A percentile compares a stretch with the other conserved stretches of the same genome.
Conservation (phyloP, 2,329 filamentous ascomycete genomes). For the Neonectria neomacrospora region DNA sequence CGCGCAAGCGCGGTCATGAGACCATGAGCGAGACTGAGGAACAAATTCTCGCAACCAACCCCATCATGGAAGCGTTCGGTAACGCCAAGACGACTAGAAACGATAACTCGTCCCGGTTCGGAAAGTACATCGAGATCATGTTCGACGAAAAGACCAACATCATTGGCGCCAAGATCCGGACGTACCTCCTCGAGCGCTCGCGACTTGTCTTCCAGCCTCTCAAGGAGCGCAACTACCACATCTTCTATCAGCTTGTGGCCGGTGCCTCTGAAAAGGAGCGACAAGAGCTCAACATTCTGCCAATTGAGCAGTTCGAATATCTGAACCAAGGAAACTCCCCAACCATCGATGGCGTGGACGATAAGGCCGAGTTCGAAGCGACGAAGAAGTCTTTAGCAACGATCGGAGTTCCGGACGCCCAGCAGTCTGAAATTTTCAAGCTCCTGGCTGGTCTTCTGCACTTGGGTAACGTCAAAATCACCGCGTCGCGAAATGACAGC, state of each 20-base stretch:
- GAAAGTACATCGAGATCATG: conserved; percentile 99
- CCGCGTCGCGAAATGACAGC: conserved; percentile 88
- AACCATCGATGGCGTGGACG: conserved; percentile 92
- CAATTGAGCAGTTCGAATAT: conserved; percentile 93
- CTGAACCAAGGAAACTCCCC: conserved; percentile 94
- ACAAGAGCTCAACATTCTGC: conserved; percentile 80
- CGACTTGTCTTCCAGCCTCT: conserved; percentile 96
- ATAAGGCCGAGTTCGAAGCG: conserved; percentile 91
- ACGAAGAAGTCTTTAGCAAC: conserved; percentile 87
- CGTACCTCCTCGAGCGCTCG: conserved; percentile 93
- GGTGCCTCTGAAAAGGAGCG: conserved; percentile 88
- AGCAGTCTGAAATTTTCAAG: conserved; percentile 88
- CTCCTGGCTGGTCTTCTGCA: conserved; percentile 91
- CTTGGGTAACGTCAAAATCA: conserved; percentile 96
- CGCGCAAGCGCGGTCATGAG: conserved; percentile 79
- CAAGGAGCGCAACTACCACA: conserved; percentile 98
- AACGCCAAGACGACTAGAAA: conserved; percentile 99
- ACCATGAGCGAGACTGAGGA: conserved; percentile 98
- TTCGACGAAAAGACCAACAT: conserved; percentile 96
- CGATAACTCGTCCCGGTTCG: conserved; percentile 98
- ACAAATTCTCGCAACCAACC: conserved; percentile 97
- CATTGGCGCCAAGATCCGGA: conserved; percentile 96
- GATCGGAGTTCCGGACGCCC: conserved; percentile 80
- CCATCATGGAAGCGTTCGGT: conserved; percentile 99
- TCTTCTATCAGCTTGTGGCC: conserved; percentile 97